phyloP scores from a whole-genome alignment of 805 yeast species.

The Saccharomycopsis malanga region DNA sequence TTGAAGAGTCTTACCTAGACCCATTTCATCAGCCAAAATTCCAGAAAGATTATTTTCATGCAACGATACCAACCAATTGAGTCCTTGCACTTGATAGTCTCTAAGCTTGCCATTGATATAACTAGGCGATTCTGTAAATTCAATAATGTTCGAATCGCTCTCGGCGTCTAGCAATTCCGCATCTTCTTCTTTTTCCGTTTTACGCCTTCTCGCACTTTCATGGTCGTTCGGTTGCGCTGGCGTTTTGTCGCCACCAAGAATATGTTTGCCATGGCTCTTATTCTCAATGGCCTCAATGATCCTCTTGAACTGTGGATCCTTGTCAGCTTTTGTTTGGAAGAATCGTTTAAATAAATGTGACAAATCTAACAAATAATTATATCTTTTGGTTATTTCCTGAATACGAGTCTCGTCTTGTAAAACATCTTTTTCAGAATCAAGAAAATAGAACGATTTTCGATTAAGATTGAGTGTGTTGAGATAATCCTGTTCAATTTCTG shows the following conservation, averaged over 20 bases:
- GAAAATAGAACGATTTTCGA: conserved; percentile 12
- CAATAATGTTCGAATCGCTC: conserved; percentile 38
- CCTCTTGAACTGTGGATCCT: conserved; percentile 64
- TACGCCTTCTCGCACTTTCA: conserved; percentile 46
- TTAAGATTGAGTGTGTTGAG: neutral
- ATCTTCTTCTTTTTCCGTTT: conserved; percentile 74
- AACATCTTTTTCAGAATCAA: neutral
- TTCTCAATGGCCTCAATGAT: conserved; percentile 50
- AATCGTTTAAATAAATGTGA: conserved; percentile 85
- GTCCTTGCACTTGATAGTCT: conserved; percentile 73
- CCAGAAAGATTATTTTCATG: conserved; percentile 66
- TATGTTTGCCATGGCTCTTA: conserved; percentile 34
- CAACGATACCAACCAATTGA: conserved; percentile 69
- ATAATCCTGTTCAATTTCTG: neutral
- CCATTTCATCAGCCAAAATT: conserved; percentile 82
- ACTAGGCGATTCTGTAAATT: conserved; percentile 79
- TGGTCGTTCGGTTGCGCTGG: neutral
- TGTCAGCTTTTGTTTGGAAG: conserved; percentile 71
- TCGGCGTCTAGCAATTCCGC: conserved; percentile 48
- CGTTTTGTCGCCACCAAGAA: neutral
- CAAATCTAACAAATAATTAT: conserved; percentile 70
- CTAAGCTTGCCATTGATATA: conserved; percentile 59
- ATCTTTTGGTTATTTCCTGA: conserved; percentile 54
- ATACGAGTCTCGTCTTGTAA: neutral
- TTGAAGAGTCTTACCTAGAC: conserved; percentile 74